Percentiles rank a stretch among this genome's conserved stretches.
These are phyloP conservation scores for Alternaria dauci DNA, from an alignment of 2,329 filamentous ascomycete genomes.

Conservation along the genomic window DNA sequence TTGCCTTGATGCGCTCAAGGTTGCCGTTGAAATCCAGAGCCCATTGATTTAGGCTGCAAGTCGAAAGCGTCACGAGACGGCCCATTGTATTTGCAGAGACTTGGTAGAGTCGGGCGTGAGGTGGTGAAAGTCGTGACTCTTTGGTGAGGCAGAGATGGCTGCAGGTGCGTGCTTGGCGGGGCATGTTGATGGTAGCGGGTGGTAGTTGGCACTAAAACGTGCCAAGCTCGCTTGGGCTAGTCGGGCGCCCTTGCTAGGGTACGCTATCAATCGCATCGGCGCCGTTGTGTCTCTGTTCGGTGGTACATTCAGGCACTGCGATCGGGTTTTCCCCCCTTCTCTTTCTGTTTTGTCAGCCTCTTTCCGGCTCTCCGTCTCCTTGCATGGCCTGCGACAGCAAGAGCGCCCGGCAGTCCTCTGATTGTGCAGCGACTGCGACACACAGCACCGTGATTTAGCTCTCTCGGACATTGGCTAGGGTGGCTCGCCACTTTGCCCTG, in stretches of 20 bases:
- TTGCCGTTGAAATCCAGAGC: constrained; percentile 62
- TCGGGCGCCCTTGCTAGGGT: not conserved
- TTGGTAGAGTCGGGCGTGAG: too few relatives aligned
- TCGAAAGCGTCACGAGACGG: constrained; percentile 38
- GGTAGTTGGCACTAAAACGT: not conserved
- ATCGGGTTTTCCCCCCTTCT: not conserved
- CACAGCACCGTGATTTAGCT: not conserved
- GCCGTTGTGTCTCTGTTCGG: not conserved
- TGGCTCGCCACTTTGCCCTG: not conserved
- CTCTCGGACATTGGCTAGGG: not conserved
- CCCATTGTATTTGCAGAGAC: constrained; percentile 11
- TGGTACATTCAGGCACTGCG: not conserved
- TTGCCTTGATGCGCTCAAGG: constrained; percentile 63
- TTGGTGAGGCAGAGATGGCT: not conserved
- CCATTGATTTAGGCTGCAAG: constrained; percentile 44
- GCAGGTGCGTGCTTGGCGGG: not conserved
- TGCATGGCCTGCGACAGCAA: not conserved
- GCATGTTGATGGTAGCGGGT: not conserved
- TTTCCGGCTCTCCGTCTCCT: not conserved
- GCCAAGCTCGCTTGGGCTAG: constrained; percentile 3
- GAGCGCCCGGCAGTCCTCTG: not conserved
- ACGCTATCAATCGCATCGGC: not conserved
- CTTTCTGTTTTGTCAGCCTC: not conserved
- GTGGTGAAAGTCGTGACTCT: too few relatives aligned
- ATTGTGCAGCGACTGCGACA: not conserved